Base-by-base conservation (phyloP, 1,139 yeast genomes). In the Williopsis jadinii region DNA sequence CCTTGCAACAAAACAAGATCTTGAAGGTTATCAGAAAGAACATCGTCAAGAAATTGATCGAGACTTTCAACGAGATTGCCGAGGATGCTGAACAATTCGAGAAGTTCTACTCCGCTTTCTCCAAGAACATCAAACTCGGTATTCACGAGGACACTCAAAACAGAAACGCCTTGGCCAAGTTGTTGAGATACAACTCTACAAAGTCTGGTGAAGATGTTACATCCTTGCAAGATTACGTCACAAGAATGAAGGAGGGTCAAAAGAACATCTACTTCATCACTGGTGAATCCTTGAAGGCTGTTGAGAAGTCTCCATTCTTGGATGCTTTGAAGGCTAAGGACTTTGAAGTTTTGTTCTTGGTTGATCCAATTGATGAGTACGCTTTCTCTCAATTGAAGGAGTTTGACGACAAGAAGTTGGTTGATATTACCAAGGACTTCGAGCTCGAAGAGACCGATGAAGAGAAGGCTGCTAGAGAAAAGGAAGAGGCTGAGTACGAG, bases 241-340 rank as follows among this genome's bases (percentile, higher is more conserved):
- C 97, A 58, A 87, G 98, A 75, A 92, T 92, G 99, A 96, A 94
- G 69, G 97, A 87, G 73, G 97, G 87, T 77, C 99, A 92, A 78
- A 90, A 94, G 94, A 92, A 94, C 79, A 87, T 92, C 63, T 92
- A 92, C 82, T 92, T 79, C 82, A 92, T 92, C 69, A 92, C 98
- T 66, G 99, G 98, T 82, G 98, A 94, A 77, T 81, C 95, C 46
- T 70, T 87, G 66, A 90, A 92, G 82, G 90, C 96, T 58, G 96
- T 94, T 63, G 97, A 92, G 76, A 86, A 88, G 72, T 92, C 98
- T 58, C 99, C 99, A 70, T 94, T 94, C 86, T 81, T 94, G 71
- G 98, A 94, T 63, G 97, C 95, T 56, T 83, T 92, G 72, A 92
- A 88, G 80, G 95, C 95, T 59, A 94, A 94, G 83, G 84, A 86